Evolutionary conservation across 1,284 basidiomycete genomes (phyloP).

Genomic region (Hortiboletus rubellus): DNA sequence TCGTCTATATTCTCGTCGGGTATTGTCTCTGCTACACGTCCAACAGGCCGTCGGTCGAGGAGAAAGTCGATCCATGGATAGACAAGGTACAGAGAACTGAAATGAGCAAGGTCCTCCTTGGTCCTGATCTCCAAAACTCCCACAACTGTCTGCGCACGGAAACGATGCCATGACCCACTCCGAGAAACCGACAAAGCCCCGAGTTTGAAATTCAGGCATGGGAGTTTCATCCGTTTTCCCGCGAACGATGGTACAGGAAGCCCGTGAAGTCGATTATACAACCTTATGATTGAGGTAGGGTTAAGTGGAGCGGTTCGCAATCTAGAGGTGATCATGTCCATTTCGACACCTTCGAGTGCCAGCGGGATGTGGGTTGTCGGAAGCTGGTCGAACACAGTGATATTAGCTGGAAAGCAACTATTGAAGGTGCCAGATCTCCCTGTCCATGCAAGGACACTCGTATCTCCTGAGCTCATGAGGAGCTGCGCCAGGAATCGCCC

Average conservation of each 20-base stretch:
- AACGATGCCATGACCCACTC: neutral
- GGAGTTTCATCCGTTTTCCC: neutral
- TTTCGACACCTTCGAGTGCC: neutral
- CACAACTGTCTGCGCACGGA: neutral
- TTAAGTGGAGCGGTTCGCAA: neutral
- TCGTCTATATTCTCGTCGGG: neutral
- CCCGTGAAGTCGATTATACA: neutral
- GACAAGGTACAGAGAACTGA: neutral
- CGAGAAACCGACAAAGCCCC: neutral
- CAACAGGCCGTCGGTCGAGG: neutral
- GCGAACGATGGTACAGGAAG: neutral
- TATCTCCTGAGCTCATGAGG: too few relatives aligned
- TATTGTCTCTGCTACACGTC: neutral
- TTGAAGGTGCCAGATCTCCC: neutral
- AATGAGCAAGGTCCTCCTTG: neutral
- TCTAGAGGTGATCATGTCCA: neutral
- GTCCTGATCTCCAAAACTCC: neutral
- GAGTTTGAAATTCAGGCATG: constrained; percentile 1
- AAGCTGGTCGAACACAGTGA: neutral
- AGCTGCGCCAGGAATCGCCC: neutral
- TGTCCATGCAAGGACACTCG: neutral
- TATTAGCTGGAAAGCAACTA: neutral
- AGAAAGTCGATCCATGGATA: neutral
- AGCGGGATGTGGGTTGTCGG: neutral
- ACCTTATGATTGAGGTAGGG: neutral